Evolutionary conservation across 1,139 yeast genomes (phyloP).

Genomic region (Arxiozyma telluris): DNA sequence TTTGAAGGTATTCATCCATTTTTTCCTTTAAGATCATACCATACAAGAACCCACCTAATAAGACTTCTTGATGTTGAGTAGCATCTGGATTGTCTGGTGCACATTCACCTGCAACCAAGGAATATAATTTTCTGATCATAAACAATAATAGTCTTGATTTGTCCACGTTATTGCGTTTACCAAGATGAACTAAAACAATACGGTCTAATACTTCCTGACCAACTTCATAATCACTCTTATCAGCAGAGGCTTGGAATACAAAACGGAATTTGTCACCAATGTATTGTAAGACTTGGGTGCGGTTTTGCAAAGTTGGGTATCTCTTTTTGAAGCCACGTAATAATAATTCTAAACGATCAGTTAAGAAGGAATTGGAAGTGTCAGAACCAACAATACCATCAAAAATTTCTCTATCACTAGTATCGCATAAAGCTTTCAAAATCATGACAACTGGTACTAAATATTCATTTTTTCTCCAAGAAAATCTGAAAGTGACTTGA

Average conservation of each 20-base stretch:
- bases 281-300: slow-evolving; percentile 82
- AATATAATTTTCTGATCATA: slow-evolving; percentile 90
- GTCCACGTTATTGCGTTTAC: slow-evolving; percentile 45
- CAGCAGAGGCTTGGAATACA: slow-evolving; percentile 83
- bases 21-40: slow-evolving; percentile 97
- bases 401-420: slow-evolving; percentile 89
- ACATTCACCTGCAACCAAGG: slow-evolving; percentile 95
- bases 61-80: slow-evolving; percentile 95
- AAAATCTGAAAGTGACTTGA: slow-evolving; percentile 89
- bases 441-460: slow-evolving; percentile 90
- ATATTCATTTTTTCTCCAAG: slow-evolving; percentile 95
- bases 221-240: slow-evolving; percentile 79
- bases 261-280: slow-evolving; percentile 94
- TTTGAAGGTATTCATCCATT: slow-evolving; percentile 81
- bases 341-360: slow-evolving; percentile 93
- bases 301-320: slow-evolving; percentile 61
- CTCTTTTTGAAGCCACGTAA: slow-evolving; percentile 72
- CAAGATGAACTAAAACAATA: slow-evolving; percentile 84
- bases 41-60: slow-evolving; percentile 90
- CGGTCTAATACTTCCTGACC: slow-evolving; percentile 77
- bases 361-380: slow-evolving; percentile 77
- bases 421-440: slow-evolving; percentile 79
- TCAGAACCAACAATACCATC: slow-evolving; percentile 94
- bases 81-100: slow-evolving; percentile 98
- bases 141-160: slow-evolving; percentile 81